Evolutionary conservation across 768 basidiomycete species (phyloP).

Genomic region (Cyclocybe aegerita): DNA sequence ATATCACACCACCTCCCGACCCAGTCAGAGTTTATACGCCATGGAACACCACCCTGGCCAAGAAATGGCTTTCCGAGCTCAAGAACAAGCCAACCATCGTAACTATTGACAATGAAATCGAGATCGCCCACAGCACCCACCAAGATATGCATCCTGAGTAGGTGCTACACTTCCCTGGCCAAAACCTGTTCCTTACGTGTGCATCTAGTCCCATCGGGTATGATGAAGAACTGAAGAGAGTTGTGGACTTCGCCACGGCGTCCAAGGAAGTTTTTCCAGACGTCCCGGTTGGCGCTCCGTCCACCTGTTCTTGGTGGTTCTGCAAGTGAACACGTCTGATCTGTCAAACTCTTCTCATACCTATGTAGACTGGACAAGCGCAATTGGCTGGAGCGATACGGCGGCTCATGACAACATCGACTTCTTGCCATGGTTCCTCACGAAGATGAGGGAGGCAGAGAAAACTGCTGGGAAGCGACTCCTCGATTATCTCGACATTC

Average conservation of each 20-base stretch:
- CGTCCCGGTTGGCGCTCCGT: slow-evolving; percentile 47
- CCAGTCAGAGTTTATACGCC: slow-evolving; percentile 41
- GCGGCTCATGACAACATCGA: slow-evolving; percentile 51
- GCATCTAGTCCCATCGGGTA: slow-evolving; percentile 41
- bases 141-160: slow-evolving; percentile 57
- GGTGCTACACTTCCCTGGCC: slow-evolving; percentile 6
- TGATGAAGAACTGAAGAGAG: slow-evolving; percentile 50
- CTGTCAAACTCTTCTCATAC: neutral
- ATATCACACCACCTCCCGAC: slow-evolving; percentile 35
- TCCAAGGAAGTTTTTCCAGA: slow-evolving; percentile 44
- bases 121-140: slow-evolving; percentile 52
- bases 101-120: slow-evolving; percentile 56
- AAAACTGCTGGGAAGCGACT: slow-evolving; percentile 36
- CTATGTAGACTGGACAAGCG: slow-evolving; percentile 51
- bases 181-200: neutral
- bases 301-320: slow-evolving; percentile 46
- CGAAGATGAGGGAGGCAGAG: slow-evolving; percentile 43
- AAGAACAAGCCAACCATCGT: slow-evolving; percentile 48
- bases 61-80: slow-evolving; percentile 43
- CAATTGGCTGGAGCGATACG: slow-evolving; percentile 46
- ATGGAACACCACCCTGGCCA: slow-evolving; percentile 47
- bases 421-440: slow-evolving; percentile 57
- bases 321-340: slow-evolving; percentile 26
- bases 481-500: slow-evolving; percentile 56
- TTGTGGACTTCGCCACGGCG: slow-evolving; percentile 38